Conservation (phyloP, 768 basidiomycete species). For the Neoboletus brunneissimus region DNA sequence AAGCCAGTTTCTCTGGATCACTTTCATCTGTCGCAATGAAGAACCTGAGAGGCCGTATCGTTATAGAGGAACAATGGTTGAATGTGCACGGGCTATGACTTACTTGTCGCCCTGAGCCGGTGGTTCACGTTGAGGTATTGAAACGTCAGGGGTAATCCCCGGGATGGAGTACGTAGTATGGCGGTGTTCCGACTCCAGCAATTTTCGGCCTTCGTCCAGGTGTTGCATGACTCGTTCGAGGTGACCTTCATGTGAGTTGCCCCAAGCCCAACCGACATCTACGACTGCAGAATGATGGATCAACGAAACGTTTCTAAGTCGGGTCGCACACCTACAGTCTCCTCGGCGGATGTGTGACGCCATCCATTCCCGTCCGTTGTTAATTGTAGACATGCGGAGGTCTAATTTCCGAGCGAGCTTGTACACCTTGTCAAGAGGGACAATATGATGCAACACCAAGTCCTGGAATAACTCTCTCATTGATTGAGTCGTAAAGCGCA, state of each 20-base stretch:
- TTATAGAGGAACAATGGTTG: not conserved
- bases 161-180: constrained; percentile 18
- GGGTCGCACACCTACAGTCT: constrained; percentile 30
- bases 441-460: constrained; percentile 25
- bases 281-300: constrained; percentile 19
- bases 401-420: constrained; percentile 25
- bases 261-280: constrained; percentile 34
- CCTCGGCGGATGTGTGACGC: constrained; percentile 39
- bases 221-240: constrained; percentile 32
- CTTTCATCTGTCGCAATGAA: constrained; percentile 40
- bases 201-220: constrained; percentile 28
- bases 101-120: constrained; percentile 20
- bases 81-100: not conserved
- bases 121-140: constrained; percentile 14
- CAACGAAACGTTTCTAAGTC: not conserved
- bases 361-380: constrained; percentile 35
- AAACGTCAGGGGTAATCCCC: constrained; percentile 9
- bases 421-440: constrained; percentile 24
- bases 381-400: constrained; percentile 21
- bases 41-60: constrained; percentile 16
- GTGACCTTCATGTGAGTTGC: constrained; percentile 30
- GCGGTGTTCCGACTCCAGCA: constrained; percentile 22
- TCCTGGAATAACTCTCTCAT: constrained; percentile 21
- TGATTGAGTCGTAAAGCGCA: constrained; percentile 24
- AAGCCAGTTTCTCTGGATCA: constrained; percentile 27